These are phyloP conservation scores for Kwoniella shandongensis DNA, from an alignment of 768 basidiomycete genomes.

Conservation along the genomic window DNA sequence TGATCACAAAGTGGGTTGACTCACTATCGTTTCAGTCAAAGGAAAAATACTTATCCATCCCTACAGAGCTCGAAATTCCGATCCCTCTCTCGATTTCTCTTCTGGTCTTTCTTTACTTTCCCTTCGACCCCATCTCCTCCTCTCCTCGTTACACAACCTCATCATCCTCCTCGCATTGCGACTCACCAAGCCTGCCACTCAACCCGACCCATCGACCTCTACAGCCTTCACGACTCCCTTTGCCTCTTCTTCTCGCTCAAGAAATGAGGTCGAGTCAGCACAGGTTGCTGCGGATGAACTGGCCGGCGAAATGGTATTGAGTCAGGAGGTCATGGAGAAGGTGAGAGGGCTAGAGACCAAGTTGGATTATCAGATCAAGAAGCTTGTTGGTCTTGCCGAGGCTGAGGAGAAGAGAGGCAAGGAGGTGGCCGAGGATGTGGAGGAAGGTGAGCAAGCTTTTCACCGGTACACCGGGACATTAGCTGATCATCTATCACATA, in stretches of 20 bases:
- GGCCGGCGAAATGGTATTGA: conserved; percentile 75
- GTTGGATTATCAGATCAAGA: conserved; percentile 94
- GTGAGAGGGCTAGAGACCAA: conserved; percentile 76
- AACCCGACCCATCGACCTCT: conserved; percentile 9
- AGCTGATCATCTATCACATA: conserved; percentile 50
- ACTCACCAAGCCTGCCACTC: conserved; percentile 9
- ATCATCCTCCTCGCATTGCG: conserved; percentile 60
- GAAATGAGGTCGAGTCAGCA: background rate
- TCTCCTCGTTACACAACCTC: conserved; percentile 83
- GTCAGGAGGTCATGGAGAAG: conserved; percentile 83
- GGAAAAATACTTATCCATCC: no score
- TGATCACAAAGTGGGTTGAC: conserved; percentile 31
- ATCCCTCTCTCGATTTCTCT: conserved; percentile 37
- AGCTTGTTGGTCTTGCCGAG: conserved; percentile 76
- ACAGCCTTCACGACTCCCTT: conserved; percentile 14
- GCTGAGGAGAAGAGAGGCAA: conserved; percentile 49
- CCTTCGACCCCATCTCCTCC: conserved; percentile 76
- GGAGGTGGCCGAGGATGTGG: conserved; percentile 54
- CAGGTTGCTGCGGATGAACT: conserved; percentile 57
- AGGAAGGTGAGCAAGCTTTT: conserved; percentile 61
- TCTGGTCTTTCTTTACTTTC: conserved; percentile 85
- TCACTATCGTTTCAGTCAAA: no score
- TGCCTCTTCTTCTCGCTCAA: background rate
- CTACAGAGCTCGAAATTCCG: conserved; percentile 25
- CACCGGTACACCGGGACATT: background rate